phyloP scores from a whole-genome alignment of 345 rosid species.

The Populus nigra region DNA sequence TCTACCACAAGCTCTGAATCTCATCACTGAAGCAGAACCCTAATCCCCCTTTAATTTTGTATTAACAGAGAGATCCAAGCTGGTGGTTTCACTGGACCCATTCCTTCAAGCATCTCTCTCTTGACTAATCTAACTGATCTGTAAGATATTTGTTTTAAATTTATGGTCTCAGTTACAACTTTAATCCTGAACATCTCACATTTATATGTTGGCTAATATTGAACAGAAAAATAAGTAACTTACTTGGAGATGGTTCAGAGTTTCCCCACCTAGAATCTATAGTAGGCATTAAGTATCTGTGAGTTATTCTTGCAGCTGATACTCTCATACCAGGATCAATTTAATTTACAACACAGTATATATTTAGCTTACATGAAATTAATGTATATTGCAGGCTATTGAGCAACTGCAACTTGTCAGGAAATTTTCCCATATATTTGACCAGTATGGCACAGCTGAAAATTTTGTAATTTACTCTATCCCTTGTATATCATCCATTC shows the following conservation, averaged over 20 bases:
- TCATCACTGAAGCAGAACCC: neutral
- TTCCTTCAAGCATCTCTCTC: conserved; percentile 12
- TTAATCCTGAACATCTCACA: neutral
- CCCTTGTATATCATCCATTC: neutral
- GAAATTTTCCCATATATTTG: neutral
- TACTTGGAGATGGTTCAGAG: conserved; percentile 10
- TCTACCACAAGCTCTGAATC: neutral
- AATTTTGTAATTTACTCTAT: neutral
- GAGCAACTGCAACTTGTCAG: conserved; percentile 19
- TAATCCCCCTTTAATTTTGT: neutral
- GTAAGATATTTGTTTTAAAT: conserved; percentile 1
- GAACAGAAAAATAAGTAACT: conserved; percentile 16
- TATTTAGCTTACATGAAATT: neutral
- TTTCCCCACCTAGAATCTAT: neutral
- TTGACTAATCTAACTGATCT: conserved; percentile 6
- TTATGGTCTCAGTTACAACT: neutral
- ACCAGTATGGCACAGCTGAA: neutral
- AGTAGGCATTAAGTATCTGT: neutral
- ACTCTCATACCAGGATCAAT: neutral
- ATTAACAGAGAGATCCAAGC: conserved; percentile 18
- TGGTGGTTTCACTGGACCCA: conserved; percentile 20
- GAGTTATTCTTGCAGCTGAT: conserved; percentile 1
- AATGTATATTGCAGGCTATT: conserved; percentile 9
- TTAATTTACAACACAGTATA: neutral
- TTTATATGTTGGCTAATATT: neutral